These are phyloP conservation scores for Carallia brachiata DNA, from an alignment of 345 rosid genomes.

Conservation along the genomic window DNA sequence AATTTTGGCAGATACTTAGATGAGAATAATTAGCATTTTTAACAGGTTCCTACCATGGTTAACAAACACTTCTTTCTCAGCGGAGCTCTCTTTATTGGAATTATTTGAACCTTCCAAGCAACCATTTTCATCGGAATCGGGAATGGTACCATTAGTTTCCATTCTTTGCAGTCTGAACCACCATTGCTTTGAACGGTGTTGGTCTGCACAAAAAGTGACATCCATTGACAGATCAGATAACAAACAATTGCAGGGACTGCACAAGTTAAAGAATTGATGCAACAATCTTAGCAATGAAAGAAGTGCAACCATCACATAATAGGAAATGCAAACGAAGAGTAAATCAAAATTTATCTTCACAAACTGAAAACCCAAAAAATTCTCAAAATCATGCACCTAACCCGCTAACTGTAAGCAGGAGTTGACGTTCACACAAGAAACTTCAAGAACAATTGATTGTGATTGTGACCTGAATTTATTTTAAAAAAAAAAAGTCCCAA, in stretches of 20 bases:
- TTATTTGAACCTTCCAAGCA: background rate
- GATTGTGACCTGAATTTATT: too few species aligned
- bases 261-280: background rate
- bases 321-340: too few species aligned
- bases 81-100: conserved; percentile 6
- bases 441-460: too few species aligned
- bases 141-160: conserved; percentile 8
- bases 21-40: background rate
- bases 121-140: background rate
- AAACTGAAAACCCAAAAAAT: too few species aligned
- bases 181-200: background rate
- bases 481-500: too few species aligned
- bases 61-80: conserved; percentile 9
- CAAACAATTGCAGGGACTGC: background rate
- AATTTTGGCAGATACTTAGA: background rate
- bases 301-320: background rate
- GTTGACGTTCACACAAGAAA: too few species aligned
- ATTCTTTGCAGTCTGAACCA: conserved; percentile 2
- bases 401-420: too few species aligned
- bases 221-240: background rate
- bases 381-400: too few species aligned
- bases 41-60: conserved; percentile 7
- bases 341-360: too few species aligned
- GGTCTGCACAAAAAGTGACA: background rate
- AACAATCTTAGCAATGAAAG: background rate